Evolutionary conservation across 805 yeast genomes (phyloP).

Genomic region (Metschnikowia reukaufii): DNA sequence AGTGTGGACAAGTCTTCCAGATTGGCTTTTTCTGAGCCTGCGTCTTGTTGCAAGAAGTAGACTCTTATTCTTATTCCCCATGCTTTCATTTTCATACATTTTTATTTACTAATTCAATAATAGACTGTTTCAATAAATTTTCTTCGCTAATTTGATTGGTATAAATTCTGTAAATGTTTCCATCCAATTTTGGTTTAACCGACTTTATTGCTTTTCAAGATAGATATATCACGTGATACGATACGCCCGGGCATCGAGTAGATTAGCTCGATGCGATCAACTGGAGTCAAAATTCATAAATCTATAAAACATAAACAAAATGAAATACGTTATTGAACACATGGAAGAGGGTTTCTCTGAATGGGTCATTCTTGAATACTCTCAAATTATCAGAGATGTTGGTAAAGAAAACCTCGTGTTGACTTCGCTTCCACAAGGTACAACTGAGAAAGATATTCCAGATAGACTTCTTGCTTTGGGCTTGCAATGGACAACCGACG

Average conservation of each 20-base stretch:
- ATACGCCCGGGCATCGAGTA: too few relatives aligned
- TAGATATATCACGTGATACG: too few relatives aligned
- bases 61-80: background rate
- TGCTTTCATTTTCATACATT: background rate
- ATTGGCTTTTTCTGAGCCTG: slow-evolving; percentile 46
- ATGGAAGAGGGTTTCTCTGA: slow-evolving; percentile 97
- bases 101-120: background rate
- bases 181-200: too few relatives aligned
- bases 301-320: slow-evolving; percentile 21
- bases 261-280: background rate
- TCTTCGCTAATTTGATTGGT: too few relatives aligned
- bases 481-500: slow-evolving; percentile 79
- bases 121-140: background rate
- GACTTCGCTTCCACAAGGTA: slow-evolving; percentile 69
- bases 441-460: slow-evolving; percentile 68
- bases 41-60: slow-evolving; percentile 30
- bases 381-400: slow-evolving; percentile 77
- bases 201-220: too few relatives aligned
- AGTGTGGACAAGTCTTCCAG: slow-evolving; percentile 49
- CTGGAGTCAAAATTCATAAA: background rate
- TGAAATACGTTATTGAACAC: slow-evolving; percentile 94
- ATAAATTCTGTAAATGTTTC: too few relatives aligned
- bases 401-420: slow-evolving; percentile 74
- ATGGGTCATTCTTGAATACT: slow-evolving; percentile 90
- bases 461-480: slow-evolving; percentile 55